Evolutionary conservation across 2,329 filamentous ascomycete genomes (phyloP).

Genomic region (Curvularia hawaiiensis): DNA sequence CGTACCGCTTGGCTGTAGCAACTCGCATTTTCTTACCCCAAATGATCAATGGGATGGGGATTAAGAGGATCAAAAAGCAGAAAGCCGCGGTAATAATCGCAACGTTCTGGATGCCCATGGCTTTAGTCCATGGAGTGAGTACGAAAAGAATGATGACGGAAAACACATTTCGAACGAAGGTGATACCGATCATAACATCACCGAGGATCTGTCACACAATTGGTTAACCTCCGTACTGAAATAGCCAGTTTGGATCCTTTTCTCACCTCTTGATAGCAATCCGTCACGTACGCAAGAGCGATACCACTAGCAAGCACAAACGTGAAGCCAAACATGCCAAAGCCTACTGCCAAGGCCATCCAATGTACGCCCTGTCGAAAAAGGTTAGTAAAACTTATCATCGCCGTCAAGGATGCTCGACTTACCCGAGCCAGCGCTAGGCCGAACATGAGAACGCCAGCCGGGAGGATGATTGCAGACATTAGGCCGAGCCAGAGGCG

Average conservation of each 20-base stretch:
- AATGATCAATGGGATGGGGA: conserved; percentile 18
- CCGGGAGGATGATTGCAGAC: conserved; percentile 40
- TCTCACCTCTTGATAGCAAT: conserved; percentile 35
- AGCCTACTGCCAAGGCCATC: conserved; percentile 43
- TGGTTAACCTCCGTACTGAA: not conserved
- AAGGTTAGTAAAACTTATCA: not conserved
- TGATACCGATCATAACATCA: conserved; percentile 54
- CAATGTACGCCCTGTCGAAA: conserved; percentile 29
- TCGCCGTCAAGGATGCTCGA: conserved; percentile 3
- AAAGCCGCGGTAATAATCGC: conserved; percentile 50
- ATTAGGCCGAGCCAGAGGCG: conserved; percentile 49
- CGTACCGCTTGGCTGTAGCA: conserved; percentile 17
- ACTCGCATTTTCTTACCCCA: conserved; percentile 23
- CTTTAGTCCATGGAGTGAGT: conserved; percentile 50
- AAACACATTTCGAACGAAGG: conserved; percentile 53
- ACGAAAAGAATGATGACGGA: conserved; percentile 55
- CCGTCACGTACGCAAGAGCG: conserved; percentile 49
- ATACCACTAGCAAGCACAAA: conserved; percentile 41
- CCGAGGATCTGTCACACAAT: conserved; percentile 46
- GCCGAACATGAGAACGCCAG: conserved; percentile 50
- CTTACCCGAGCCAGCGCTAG: conserved; percentile 30
- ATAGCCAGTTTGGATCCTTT: not conserved
- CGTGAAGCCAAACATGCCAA: conserved; percentile 48
- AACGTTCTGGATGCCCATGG: conserved; percentile 49
- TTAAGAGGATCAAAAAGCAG: conserved; percentile 37